Conservation (phyloP, 139 green algal species). For the Raphidocelis subcapitata region DNA sequence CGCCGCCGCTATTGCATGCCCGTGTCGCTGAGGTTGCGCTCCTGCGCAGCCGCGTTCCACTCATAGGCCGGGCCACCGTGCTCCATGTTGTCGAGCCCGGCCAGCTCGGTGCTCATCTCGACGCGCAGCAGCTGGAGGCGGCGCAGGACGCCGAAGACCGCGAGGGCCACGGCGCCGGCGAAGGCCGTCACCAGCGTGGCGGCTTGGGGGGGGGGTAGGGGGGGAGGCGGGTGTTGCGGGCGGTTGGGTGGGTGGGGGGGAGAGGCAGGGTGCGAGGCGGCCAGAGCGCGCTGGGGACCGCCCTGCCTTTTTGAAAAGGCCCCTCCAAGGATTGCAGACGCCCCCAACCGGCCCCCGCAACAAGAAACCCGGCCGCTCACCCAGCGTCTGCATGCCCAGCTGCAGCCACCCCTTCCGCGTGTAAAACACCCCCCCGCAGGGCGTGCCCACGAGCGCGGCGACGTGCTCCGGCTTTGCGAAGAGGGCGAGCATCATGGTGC, state of each 20-base stretch:
- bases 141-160: slow-evolving; percentile 26
- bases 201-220: slow-evolving; percentile 2
- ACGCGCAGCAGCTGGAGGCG: slow-evolving; percentile 29
- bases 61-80: slow-evolving; percentile 50
- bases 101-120: slow-evolving; percentile 50
- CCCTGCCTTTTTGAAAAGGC: neutral
- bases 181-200: slow-evolving; percentile 18
- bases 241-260: neutral
- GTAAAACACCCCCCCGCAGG: slow-evolving; percentile 49
- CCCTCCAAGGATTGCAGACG: no score
- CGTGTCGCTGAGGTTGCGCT: no score
- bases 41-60: no score
- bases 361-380: slow-evolving; percentile 9
- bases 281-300: neutral
- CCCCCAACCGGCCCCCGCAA: no score
- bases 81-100: slow-evolving; percentile 57
- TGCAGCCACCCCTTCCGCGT: slow-evolving; percentile 24
- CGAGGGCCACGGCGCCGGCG: slow-evolving; percentile 16
- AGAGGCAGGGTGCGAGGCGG: neutral
- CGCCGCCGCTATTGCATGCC: no score
- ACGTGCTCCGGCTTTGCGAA: slow-evolving; percentile 44
- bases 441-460: slow-evolving; percentile 21
- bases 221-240: no score
- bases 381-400: slow-evolving; percentile 45
- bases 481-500: slow-evolving; percentile 37